Conservation (phyloP, 2,329 filamentous ascomycete species). For the Diaporthe velutina region DNA sequence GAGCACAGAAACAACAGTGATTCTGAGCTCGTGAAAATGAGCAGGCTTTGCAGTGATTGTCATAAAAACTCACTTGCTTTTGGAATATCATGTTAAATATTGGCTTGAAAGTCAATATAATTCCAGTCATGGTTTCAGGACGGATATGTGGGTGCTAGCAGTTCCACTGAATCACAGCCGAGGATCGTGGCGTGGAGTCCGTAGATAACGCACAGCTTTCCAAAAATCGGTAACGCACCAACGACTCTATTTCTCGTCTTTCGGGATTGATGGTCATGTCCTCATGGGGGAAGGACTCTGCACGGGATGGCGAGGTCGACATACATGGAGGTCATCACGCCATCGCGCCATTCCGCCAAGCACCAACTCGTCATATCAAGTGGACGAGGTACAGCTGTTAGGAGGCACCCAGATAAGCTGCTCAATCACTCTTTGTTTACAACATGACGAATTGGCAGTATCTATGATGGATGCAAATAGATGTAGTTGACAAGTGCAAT, state of each 20-base stretch:
- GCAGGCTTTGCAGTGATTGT: not conserved
- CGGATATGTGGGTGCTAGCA: not conserved
- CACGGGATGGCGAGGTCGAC: not conserved
- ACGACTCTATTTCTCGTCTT: not conserved
- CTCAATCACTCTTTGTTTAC: not conserved
- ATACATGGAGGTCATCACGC: slow-evolving; percentile 7
- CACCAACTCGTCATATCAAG: not conserved
- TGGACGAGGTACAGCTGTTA: not conserved
- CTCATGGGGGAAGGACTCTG: not conserved
- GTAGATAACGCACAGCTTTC: not conserved
- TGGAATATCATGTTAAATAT: too few species aligned
- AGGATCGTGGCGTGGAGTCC: not conserved
- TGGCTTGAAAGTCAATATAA: too few species aligned
- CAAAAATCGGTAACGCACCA: not conserved
- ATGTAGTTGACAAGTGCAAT: not conserved
- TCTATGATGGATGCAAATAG: not conserved
- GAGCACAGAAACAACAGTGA: not conserved
- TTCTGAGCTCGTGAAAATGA: not conserved
- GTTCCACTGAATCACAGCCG: not conserved
- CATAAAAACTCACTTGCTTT: not conserved
- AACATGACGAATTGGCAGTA: not conserved
- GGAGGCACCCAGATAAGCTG: not conserved
- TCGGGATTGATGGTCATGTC: too few species aligned
- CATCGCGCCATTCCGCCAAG: slow-evolving; percentile 5
- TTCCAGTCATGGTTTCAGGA: too few species aligned